A percentile compares a stretch with the other conserved stretches of the same genome.
Conservation (phyloP, 805 yeast species). For the Ogataea allantospora region DNA sequence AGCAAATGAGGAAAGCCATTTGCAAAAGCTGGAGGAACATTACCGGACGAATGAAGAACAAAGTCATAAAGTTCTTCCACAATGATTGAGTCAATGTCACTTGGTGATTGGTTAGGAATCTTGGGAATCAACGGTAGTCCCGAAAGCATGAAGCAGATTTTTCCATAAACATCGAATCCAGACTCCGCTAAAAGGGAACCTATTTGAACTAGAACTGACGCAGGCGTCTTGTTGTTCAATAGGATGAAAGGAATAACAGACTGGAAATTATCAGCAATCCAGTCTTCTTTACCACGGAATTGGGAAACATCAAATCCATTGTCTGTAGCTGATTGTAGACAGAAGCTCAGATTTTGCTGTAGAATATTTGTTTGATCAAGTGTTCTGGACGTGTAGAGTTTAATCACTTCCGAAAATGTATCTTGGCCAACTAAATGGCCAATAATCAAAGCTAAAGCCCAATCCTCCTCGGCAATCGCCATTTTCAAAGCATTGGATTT, state of each 20-base stretch:
- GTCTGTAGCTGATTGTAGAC: conserved; percentile 24
- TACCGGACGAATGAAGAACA: conserved; percentile 34
- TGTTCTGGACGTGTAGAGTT: conserved; percentile 28
- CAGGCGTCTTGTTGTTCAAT: conserved; percentile 27
- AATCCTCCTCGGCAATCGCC: conserved; percentile 64
- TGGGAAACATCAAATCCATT: conserved; percentile 19
- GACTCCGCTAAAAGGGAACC: conserved; percentile 36
- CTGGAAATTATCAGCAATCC: conserved; percentile 31
- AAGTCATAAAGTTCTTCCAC: conserved; percentile 74
- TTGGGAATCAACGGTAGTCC: conserved; percentile 31
- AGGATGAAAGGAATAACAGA: conserved; percentile 32
- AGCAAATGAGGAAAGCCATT: conserved; percentile 49
- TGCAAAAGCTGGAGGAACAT: conserved; percentile 35
- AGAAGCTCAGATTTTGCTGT: conserved; percentile 30
- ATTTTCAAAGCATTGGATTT: conserved; percentile 61
- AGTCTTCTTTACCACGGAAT: conserved; percentile 25
- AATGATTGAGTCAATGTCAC: conserved; percentile 44
- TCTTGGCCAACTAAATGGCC: conserved; percentile 66
- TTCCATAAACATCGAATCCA: conserved; percentile 41
- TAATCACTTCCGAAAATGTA: conserved; percentile 43
- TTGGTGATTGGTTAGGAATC: conserved; percentile 16
- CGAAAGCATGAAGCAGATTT: conserved; percentile 35
- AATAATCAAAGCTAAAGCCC: conserved; percentile 73
- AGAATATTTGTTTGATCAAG: conserved; percentile 23
- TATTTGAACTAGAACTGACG: conserved; percentile 27